Conservation (phyloP, 805 yeast genomes). For the Teunomyces kruisii region DNA sequence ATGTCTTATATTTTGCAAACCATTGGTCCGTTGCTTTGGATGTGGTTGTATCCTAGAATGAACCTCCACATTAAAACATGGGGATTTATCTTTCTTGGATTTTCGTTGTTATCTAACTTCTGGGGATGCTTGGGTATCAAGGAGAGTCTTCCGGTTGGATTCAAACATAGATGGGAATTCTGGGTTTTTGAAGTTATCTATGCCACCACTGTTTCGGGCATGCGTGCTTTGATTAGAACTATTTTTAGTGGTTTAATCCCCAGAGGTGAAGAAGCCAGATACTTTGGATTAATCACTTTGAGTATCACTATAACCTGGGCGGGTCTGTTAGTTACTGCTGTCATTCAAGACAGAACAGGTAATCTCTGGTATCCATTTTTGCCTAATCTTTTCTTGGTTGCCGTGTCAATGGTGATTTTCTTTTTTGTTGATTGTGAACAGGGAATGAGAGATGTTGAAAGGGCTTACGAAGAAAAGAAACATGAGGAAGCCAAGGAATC, state of each 20-base stretch:
- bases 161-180: conserved; percentile 43
- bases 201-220: conserved; percentile 31
- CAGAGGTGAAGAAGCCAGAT: conserved; percentile 42
- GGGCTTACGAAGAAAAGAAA: conserved; percentile 1
- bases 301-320: conserved; percentile 45
- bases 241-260: conserved; percentile 40
- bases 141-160: conserved; percentile 31
- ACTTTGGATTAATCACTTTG: conserved; percentile 39
- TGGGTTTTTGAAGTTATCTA: conserved; percentile 40
- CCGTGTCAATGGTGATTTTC: conserved; percentile 24
- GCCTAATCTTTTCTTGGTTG: conserved; percentile 32
- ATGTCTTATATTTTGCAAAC: conserved; percentile 33
- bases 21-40: conserved; percentile 37
- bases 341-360: conserved; percentile 38
- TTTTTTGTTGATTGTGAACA: conserved; percentile 25
- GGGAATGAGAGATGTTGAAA: conserved; percentile 27
- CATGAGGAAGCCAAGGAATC: too few species aligned
- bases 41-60: conserved; percentile 29
- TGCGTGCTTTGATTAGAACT: conserved; percentile 36
- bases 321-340: conserved; percentile 37
- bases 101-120: conserved; percentile 33
- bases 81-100: conserved; percentile 31
- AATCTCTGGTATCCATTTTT: conserved; percentile 38
- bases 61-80: conserved; percentile 29
- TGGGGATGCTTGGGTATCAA: too few species aligned